These are phyloP conservation scores for Miscanthus sacchariflorus DNA, from an alignment of 202 grass and related monocot species.

Conservation along the genomic window DNA sequence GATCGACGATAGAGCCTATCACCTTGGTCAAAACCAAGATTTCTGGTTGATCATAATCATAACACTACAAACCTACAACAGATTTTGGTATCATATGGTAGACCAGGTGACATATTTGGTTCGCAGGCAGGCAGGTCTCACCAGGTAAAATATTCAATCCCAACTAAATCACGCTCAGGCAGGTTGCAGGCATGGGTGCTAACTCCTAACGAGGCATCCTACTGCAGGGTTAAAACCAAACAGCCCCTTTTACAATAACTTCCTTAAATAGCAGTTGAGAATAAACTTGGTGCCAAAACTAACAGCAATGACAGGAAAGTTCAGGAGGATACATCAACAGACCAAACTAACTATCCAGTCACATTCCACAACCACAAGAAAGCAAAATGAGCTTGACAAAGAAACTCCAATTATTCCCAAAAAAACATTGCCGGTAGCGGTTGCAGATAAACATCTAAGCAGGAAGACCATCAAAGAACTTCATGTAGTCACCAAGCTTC, in stretches of 20 bases:
- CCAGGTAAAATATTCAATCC: neutral
- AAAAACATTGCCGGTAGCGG: neutral
- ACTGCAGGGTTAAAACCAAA: neutral
- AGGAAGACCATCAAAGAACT: conserved; percentile 86
- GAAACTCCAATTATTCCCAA: neutral
- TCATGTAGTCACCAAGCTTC: conserved; percentile 80
- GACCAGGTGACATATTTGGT: neutral
- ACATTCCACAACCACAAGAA: neutral
- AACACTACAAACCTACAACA: neutral
- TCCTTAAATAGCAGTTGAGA: neutral
- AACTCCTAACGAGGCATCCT: neutral
- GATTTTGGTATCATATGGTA: neutral
- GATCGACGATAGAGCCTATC: too few species aligned
- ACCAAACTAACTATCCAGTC: neutral
- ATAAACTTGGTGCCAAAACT: neutral
- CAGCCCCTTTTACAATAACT: neutral
- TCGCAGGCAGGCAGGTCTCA: neutral
- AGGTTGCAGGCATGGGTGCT: neutral
- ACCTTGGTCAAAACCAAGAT: too few species aligned
- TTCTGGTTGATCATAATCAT: too few species aligned
- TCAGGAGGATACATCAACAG: neutral
- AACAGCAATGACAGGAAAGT: neutral
- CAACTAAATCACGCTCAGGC: neutral
- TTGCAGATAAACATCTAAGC: conserved; percentile 31
- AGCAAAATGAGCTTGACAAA: neutral